Evolutionary conservation across 2,329 filamentous ascomycete species (phyloP).

Genomic region (Cryphonectria naterciae): DNA sequence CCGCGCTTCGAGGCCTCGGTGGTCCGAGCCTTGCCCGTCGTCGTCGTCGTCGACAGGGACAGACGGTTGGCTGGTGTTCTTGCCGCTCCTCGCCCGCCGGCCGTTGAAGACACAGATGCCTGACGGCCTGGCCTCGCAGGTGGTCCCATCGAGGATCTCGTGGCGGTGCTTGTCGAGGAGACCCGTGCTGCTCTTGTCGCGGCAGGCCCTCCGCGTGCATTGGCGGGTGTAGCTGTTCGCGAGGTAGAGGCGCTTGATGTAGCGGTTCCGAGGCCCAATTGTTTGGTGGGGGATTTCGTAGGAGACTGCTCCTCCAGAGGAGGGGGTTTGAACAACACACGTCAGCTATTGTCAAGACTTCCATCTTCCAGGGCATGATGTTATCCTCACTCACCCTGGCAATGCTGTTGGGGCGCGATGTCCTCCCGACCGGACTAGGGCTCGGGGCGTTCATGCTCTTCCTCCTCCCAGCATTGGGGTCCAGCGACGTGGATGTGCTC

Average conservation of each 20-base stretch:
- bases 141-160: constrained; percentile 70
- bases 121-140: constrained; percentile 55
- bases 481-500: constrained; percentile 49
- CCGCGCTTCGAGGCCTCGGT: constrained; percentile 34
- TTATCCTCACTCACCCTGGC: constrained; percentile 57
- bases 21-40: constrained; percentile 43
- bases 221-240: constrained; percentile 68
- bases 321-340: not conserved
- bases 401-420: constrained; percentile 59
- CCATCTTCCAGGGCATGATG: not conserved
- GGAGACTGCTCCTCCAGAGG: constrained; percentile 60
- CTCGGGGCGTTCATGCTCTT: constrained; percentile 74
- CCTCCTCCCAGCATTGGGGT: constrained; percentile 61
- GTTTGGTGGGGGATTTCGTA: constrained; percentile 80
- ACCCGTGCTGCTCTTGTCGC: constrained; percentile 57
- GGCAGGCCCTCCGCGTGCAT: constrained; percentile 50
- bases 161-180: constrained; percentile 50
- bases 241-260: constrained; percentile 62
- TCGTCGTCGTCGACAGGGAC: constrained; percentile 43
- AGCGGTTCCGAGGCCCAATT: constrained; percentile 59
- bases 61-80: constrained; percentile 48
- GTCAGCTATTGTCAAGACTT: not conserved
- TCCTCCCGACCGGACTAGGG: constrained; percentile 69
- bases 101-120: constrained; percentile 47
- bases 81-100: constrained; percentile 39